These are phyloP conservation scores for Lippia alba DNA, from an alignment of 305 asterid genomes.

Conservation along the genomic window DNA sequence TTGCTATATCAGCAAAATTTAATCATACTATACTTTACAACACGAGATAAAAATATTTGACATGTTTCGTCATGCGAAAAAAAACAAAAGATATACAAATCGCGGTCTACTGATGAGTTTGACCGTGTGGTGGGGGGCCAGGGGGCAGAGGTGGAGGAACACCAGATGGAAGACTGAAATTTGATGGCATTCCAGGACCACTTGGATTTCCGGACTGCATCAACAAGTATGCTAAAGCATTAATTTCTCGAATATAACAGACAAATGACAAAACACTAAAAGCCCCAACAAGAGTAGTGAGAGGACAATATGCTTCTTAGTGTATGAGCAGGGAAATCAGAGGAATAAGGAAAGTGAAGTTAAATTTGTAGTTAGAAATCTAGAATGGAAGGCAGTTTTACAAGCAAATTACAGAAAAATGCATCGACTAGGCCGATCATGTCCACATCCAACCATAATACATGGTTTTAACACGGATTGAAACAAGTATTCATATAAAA, in stretches of 20 bases:
- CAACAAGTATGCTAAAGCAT: not conserved
- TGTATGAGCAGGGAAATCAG: no score
- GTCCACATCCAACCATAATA: not conserved
- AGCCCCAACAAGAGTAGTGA: not conserved
- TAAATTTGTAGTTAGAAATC: not conserved
- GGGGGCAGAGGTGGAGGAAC: conserved; percentile 95
- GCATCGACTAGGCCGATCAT: not conserved
- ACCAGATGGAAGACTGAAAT: conserved; percentile 68
- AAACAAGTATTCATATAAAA: not conserved
- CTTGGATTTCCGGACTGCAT: conserved; percentile 85
- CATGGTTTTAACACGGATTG: not conserved
- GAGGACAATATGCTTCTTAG: not conserved
- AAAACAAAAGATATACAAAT: conserved; percentile 27
- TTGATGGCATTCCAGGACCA: conserved; percentile 69
- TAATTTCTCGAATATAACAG: conserved; percentile 10
- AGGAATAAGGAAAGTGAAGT: not conserved
- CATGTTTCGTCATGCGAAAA: not conserved
- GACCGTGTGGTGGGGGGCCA: conserved; percentile 96
- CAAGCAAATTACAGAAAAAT: conserved; percentile 16
- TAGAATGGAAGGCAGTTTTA: not conserved
- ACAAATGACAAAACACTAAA: not conserved
- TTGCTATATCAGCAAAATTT: conserved; percentile 24
- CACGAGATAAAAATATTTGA: conserved; percentile 23
- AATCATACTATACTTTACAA: conserved; percentile 35
- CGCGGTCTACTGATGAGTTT: conserved; percentile 57